Conservation (phyloP, 1,284 basidiomycete species). For the Acaromyces ingoldii region DNA sequence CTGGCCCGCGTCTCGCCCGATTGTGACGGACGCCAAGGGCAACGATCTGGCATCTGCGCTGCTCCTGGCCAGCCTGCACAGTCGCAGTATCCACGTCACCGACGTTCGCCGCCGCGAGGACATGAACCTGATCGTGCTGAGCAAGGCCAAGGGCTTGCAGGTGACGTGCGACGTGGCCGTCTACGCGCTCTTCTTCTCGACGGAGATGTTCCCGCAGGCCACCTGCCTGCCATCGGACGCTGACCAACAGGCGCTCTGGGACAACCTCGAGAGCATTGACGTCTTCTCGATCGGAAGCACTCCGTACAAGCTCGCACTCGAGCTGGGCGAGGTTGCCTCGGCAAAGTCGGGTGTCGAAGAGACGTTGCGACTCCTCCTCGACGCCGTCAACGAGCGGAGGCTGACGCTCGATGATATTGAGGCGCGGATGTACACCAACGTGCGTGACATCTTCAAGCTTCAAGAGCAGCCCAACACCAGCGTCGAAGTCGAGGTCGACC, state of each 20-base stretch:
- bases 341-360: constrained; percentile 80
- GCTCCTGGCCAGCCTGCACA: constrained; percentile 84
- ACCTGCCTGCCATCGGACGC: constrained; percentile 68
- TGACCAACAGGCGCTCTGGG: constrained; percentile 83
- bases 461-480: constrained; percentile 68
- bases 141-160: constrained; percentile 87
- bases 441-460: constrained; percentile 83
- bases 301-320: constrained; percentile 71
- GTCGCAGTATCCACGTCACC: constrained; percentile 85
- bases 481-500: constrained; percentile 87
- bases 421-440: constrained; percentile 79
- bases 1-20: constrained; percentile 86
- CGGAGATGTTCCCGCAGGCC: constrained; percentile 59
- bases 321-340: constrained; percentile 65
- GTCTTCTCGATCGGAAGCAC: constrained; percentile 82
- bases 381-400: constrained; percentile 73
- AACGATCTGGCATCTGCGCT: constrained; percentile 90
- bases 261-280: constrained; percentile 77
- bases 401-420: constrained; percentile 80
- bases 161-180: constrained; percentile 95
- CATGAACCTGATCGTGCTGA: constrained; percentile 81
- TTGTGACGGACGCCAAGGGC: constrained; percentile 87
- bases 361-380: constrained; percentile 78
- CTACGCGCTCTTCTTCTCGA: constrained; percentile 84
- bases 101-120: constrained; percentile 85